phyloP scores from a whole-genome alignment of 2,329 filamentous ascomycete species.

The Aspergillus vadensis region DNA sequence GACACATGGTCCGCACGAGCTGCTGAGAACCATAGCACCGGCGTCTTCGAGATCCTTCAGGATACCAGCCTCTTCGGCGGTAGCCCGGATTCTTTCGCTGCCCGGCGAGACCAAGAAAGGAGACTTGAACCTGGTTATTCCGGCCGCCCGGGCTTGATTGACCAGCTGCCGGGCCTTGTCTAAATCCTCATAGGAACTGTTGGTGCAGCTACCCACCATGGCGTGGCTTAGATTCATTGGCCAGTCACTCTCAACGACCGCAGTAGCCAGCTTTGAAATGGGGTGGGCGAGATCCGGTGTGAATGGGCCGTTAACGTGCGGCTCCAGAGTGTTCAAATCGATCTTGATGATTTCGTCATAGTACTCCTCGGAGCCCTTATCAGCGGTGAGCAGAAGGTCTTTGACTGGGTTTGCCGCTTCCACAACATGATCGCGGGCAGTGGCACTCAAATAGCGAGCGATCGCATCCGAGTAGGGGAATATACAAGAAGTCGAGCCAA shows the following conservation, averaged over 20 bases:
- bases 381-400: constrained; percentile 68
- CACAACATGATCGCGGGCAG: constrained; percentile 82
- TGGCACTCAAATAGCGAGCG: constrained; percentile 88
- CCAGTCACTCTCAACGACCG: constrained; percentile 88
- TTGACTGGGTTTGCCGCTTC: constrained; percentile 47
- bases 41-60: constrained; percentile 92
- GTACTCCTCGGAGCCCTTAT: constrained; percentile 71
- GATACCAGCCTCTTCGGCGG: constrained; percentile 82
- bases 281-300: constrained; percentile 94
- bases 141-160: constrained; percentile 78
- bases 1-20: constrained; percentile 86
- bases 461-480: constrained; percentile 97
- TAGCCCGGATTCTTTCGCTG: constrained; percentile 90
- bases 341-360: constrained; percentile 95
- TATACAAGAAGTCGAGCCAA: constrained; percentile 75
- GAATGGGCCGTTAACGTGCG: constrained; percentile 96
- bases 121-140: constrained; percentile 82
- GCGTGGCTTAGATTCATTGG: constrained; percentile 91
- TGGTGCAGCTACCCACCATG: constrained; percentile 95
- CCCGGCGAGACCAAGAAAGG: constrained; percentile 91
- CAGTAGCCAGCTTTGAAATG: constrained; percentile 90
- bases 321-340: constrained; percentile 87
- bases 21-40: constrained; percentile 86
- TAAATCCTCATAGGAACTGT: constrained; percentile 81
- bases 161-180: constrained; percentile 63